Evolutionary conservation across 495 filamentous ascomycete species (phyloP), one percentile per base, ranked within the genome.

Genomic region (Parathielavia appendiculata): DNA sequence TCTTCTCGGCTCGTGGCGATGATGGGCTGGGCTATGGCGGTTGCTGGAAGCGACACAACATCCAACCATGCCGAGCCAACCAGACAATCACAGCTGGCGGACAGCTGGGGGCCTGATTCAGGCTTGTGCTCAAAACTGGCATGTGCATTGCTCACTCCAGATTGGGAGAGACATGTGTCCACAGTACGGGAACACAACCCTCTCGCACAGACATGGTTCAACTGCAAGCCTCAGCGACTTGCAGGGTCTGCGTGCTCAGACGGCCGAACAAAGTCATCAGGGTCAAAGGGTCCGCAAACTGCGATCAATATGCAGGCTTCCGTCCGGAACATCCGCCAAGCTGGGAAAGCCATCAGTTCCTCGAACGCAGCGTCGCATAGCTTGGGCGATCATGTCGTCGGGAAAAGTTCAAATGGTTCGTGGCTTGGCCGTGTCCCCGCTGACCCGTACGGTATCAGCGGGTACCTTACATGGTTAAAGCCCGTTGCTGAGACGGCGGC

Each of bases 401-500:
- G 4, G 39, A 7, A 7, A 41, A 17, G n/a, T n/a, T 16, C 1
- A 11, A 41, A 30, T 30, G 45, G 19, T 23, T 26, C 16, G 16
- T 35, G 40, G 52, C 30, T 30, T 55, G 30, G 17, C 54, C 32
- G 54, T 56, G 54, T 9, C 43, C 7, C 2, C 3, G n/a, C 5
- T 38, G n/a, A n/a, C 16, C 22, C 55, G 23, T 50, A 57, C 55
- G 46, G 55, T 57, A 57, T 14, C 10, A 5, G 14, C 30, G 38
- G 36, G 55, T 57, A 49, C 10, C 19, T 8, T n/a, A 3, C 13
- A 14, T 5, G 17, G n/a, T 6, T 6, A 30, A 30, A 30, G 3
- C 26, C 26, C 26, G 56, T 44, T 39, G 63, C 54, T 66, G 62
- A 67, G 62, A 65, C 59, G 57, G 51, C 54, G 62, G 61, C 61